Evolutionary conservation across 768 basidiomycete genomes (phyloP), one percentile per base, ranked within the genome.

Genomic region (Russula compacta): DNA sequence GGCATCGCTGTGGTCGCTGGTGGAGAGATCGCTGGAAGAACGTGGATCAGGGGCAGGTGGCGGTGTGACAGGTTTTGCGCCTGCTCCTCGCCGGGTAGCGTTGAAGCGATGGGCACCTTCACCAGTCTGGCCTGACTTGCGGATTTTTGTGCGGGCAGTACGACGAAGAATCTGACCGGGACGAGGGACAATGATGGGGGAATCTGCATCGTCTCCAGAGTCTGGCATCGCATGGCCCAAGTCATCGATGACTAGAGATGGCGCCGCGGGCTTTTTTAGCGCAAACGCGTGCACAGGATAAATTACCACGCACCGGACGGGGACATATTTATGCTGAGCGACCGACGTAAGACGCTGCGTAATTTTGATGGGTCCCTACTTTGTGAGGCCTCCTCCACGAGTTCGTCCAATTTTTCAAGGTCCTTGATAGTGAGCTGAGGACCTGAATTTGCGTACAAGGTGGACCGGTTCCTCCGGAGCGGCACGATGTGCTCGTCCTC

Each of bases 351-450:
- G 64, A 89, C 82, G 56, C 78, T 90, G 70, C 87, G 81, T 69
- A 94, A 82, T 71, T 80, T 84, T 50, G 85, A 82, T 19, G 91
- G 86, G 75, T 94, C 94, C 68, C 87, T 86, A 68, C 82, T 91
- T 68, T 77, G 79, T 38, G 86, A 86, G 0, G 91, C 92, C 71
- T 95, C 92, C 74, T 95, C 92, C 42, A 94, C 94, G 36, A 98
- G 76, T 70, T 89, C 83, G 73, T 99, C 97, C 60, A 99, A 77
- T 71, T 85, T 87, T 73, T 98, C 95, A n/a, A 98, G 77, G 73
- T 98, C 97, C 68, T 77, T 84, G 71, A 98, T 89, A 12, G 94
- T 95, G 54, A 98, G 81, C 71, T 95, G 89, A 24, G 93, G 93
- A 0, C 85, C 86, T 44, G 80, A 76, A 69, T 85, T 81, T 38